phyloP scores from a whole-genome alignment of 2,329 filamentous ascomycete genomes.

The Fusarium xylarioides region DNA sequence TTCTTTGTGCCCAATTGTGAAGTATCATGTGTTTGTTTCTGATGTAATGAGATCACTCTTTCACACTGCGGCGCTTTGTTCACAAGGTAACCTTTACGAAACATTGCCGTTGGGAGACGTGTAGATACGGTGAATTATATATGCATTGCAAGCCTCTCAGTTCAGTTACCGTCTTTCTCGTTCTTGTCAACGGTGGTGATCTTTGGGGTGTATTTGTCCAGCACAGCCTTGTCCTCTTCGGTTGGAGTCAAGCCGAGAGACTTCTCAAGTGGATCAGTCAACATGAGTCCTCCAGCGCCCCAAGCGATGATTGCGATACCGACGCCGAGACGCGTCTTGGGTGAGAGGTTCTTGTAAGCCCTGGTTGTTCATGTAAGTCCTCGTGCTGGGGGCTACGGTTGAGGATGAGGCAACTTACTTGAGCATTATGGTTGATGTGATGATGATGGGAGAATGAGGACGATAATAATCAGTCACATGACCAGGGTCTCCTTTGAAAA shows the following conservation, averaged over 20 bases:
- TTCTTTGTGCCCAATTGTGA: slow-evolving; percentile 27
- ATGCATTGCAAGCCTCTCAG: neutral
- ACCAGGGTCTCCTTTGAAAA: neutral
- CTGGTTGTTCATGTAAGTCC: slow-evolving; percentile 49
- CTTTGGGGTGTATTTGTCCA: slow-evolving; percentile 69
- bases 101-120: neutral
- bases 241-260: slow-evolving; percentile 76
- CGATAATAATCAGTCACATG: slow-evolving; percentile 6
- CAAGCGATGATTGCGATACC: slow-evolving; percentile 81
- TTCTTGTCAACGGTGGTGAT: slow-evolving; percentile 66
- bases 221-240: slow-evolving; percentile 74
- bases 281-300: slow-evolving; percentile 76
- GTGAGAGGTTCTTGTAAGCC: slow-evolving; percentile 75
- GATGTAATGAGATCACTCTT: neutral
- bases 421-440: slow-evolving; percentile 29
- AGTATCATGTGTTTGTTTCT: neutral
- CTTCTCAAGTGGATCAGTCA: slow-evolving; percentile 77
- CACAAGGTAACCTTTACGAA: neutral
- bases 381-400: neutral
- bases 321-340: slow-evolving; percentile 75
- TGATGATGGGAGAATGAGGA: neutral
- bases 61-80: neutral
- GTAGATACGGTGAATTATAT: neutral
- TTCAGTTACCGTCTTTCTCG: slow-evolving; percentile 20
- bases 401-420: slow-evolving; percentile 16